Conservation (phyloP, 257 asterid species). For the Paulownia fortunei region DNA sequence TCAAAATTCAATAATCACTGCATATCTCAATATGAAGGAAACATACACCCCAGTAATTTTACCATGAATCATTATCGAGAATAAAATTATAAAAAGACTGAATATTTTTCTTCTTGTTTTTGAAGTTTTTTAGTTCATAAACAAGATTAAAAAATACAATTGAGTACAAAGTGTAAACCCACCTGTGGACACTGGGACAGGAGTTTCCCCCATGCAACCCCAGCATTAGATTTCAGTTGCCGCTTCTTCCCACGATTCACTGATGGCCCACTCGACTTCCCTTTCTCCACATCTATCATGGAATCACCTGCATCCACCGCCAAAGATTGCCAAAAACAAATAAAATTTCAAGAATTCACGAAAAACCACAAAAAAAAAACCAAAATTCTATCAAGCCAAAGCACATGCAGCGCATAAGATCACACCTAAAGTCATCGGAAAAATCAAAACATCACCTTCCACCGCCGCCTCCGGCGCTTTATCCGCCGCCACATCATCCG, state of each 20-base stretch:
- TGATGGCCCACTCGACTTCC: conserved; percentile 47
- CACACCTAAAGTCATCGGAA: no score
- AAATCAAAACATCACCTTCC: conserved; percentile 56
- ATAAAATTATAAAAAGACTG: no score
- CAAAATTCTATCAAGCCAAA: conserved; percentile 28
- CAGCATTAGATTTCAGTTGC: conserved; percentile 54
- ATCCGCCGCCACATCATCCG: conserved; percentile 53
- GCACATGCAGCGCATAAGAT: conserved; percentile 35
- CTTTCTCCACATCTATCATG: conserved; percentile 53
- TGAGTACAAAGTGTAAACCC: conserved; percentile 26
- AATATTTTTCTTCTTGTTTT: neutral
- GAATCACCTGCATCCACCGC: conserved; percentile 55
- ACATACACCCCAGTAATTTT: no score
- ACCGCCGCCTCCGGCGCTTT: conserved; percentile 51
- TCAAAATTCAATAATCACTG: no score
- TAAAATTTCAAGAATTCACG: no score
- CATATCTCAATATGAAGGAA: no score
- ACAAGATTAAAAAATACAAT: conserved; percentile 4
- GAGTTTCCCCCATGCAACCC: conserved; percentile 91
- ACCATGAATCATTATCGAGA: no score
- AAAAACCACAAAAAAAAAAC: no score
- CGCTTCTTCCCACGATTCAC: conserved; percentile 64
- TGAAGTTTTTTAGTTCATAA: neutral
- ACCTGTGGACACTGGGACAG: conserved; percentile 89
- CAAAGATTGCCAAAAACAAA: neutral